Percentiles rank a stretch among this genome's conserved stretches.
These are phyloP conservation scores for Pyricularia pennisetigena DNA, from an alignment of 2,329 filamentous ascomycete species.

Conservation along the genomic window DNA sequence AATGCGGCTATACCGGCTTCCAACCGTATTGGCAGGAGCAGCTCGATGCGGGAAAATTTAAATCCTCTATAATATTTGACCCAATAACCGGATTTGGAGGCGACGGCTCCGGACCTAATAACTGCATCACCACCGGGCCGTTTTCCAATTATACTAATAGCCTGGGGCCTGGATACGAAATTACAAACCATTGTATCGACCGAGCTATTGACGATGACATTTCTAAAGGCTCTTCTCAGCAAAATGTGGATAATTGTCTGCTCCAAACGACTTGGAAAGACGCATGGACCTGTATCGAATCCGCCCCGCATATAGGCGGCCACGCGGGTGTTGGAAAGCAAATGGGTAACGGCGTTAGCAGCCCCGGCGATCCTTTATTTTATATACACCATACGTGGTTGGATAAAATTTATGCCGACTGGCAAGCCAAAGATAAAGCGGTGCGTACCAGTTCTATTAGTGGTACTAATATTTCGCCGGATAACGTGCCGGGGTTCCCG, in stretches of 20 bases:
- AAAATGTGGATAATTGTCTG: conserved; percentile 7
- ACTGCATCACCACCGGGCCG: conserved; percentile 10
- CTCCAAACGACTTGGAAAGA: not conserved
- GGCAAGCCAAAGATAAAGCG: conserved; percentile 8
- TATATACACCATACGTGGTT: conserved; percentile 6
- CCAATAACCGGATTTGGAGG: conserved; percentile 11
- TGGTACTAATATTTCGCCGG: not conserved
- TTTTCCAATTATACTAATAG: conserved; percentile 12
- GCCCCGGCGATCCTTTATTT: conserved; percentile 11
- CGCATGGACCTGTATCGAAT: conserved; percentile 18
- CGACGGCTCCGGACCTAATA: conserved; percentile 4
- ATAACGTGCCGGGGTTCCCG: not conserved
- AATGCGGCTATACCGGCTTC: conserved; percentile 18
- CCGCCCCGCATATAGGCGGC: conserved; percentile 16
- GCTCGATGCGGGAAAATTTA: conserved; percentile 9
- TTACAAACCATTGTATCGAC: conserved; percentile 12
- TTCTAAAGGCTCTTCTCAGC: not conserved
- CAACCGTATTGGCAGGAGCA: conserved; percentile 15
- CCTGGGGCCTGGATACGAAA: conserved; percentile 11
- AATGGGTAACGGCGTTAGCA: conserved; percentile 10
- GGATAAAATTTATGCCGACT: conserved; percentile 10
- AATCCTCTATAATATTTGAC: conserved; percentile 9
- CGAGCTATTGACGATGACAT: conserved; percentile 7
- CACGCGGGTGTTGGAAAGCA: conserved; percentile 15
- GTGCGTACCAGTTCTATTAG: conserved; percentile 2